Evolutionary conservation across 345 rosid species (phyloP), one percentile per base, ranked within the genome.

Genomic region (Arabis alpina): DNA sequence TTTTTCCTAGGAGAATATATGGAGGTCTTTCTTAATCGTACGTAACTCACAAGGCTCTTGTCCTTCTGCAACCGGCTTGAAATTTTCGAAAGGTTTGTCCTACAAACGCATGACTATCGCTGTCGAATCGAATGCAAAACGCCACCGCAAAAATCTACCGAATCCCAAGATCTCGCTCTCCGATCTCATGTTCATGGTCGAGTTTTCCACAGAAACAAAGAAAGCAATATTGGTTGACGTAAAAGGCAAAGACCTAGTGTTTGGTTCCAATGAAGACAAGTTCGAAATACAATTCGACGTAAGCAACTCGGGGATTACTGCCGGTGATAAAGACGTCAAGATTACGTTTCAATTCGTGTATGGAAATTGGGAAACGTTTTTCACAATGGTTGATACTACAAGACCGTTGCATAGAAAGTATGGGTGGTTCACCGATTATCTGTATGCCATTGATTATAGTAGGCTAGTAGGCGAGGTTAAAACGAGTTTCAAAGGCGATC

Each of bases 211-310:
- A 0, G 30, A 10, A 37, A 37, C 64, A 64, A 54, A n/a, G 3
- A 9, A 47, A 25, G 57, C 36, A 19, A 19, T 19, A 4, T 12
- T 30, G 3, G 43, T 47, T 23, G 10, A 25, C 4, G 47, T 37
- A 8, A 12, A 47, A 2, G 76, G 76, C 10, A 64, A 64, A 44
- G 64, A 72, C 2, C 70, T 72, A 4, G 70, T 2, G 42, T 37
- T 53, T 27, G 43, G 50, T 6, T 50, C 51, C 15, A 45, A 54
- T 8, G 40, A 36, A 10, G 64, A 64, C 1, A 23, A 24, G 70
- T 72, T 72, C 51, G 43, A 64, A 1, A 55, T 72, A 11, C 70
- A 72, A 64, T 50, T 13, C 12, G 76, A 55, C 13, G 57, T 72
- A 3, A 48, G 49, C 40, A 24, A 25, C 34, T 42, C 34, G 0